Evolutionary conservation across 2,329 filamentous ascomycete genomes (phyloP).

Genomic region (Curvularia sp.): DNA sequence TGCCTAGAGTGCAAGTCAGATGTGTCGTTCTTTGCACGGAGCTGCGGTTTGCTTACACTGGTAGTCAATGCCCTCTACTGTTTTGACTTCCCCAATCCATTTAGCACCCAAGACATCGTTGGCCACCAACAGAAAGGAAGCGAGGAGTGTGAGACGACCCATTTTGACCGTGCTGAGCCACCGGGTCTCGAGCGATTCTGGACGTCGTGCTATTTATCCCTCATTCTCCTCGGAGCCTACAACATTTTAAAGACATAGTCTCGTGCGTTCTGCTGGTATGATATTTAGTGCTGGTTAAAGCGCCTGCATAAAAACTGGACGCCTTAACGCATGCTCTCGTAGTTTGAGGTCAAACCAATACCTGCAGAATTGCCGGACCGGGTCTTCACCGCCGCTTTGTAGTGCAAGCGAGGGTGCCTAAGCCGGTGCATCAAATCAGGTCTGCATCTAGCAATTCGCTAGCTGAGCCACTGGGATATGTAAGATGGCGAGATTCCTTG

Average conservation of each 20-base stretch:
- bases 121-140: slow-evolving; percentile 30
- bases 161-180: slow-evolving; percentile 24
- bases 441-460: background rate
- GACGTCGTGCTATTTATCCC: slow-evolving; percentile 17
- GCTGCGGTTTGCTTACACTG: slow-evolving; percentile 26
- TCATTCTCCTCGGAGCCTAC: background rate
- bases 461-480: slow-evolving; percentile 6
- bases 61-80: slow-evolving; percentile 32
- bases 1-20: slow-evolving; percentile 13
- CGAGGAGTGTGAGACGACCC: slow-evolving; percentile 30
- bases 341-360: slow-evolving; percentile 8
- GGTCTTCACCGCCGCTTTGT: background rate
- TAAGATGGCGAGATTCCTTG: slow-evolving; percentile 1
- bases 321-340: slow-evolving; percentile 11
- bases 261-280: background rate
- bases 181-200: background rate
- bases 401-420: slow-evolving; percentile 3
- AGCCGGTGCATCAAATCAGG: background rate
- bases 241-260: background rate
- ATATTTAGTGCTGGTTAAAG: background rate
- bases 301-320: slow-evolving; percentile 8
- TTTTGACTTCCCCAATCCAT: slow-evolving; percentile 44
- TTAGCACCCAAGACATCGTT: slow-evolving; percentile 24
- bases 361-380: background rate
- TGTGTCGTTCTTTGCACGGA: background rate